Conservation (phyloP, 2,329 filamentous ascomycete genomes). For the Xylaria sp. region DNA sequence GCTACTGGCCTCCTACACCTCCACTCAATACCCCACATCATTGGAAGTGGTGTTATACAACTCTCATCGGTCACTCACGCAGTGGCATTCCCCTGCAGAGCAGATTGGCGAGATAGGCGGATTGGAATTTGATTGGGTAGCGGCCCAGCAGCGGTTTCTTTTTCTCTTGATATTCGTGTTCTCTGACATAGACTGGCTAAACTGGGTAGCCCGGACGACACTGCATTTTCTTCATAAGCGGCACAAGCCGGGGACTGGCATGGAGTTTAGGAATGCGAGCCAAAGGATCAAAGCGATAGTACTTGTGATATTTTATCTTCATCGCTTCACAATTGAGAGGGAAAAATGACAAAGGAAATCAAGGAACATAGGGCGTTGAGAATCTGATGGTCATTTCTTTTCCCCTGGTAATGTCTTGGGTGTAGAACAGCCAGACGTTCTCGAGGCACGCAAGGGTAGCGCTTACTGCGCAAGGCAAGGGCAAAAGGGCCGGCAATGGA, state of each 20-base stretch:
- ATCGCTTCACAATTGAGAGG: conserved; percentile 17
- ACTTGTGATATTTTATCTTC: conserved; percentile 29
- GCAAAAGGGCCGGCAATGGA: conserved; percentile 15
- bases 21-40: neutral
- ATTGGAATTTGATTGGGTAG: conserved; percentile 29
- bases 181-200: conserved; percentile 42
- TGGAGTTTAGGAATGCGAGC: conserved; percentile 35
- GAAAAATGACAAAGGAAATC: conserved; percentile 21
- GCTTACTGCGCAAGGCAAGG: conserved; percentile 18
- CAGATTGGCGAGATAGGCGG: conserved; percentile 2
- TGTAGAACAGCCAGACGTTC: conserved; percentile 35
- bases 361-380: conserved; percentile 22
- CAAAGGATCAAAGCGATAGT: conserved; percentile 26
- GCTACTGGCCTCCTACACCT: conserved; percentile 6
- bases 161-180: conserved; percentile 30
- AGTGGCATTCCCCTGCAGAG: conserved; percentile 9
- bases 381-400: conserved; percentile 14
- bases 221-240: conserved; percentile 38
- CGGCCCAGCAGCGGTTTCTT: conserved; percentile 23
- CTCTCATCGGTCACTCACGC: conserved; percentile 4
- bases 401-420: conserved; percentile 25
- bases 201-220: conserved; percentile 40
- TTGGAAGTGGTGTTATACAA: conserved; percentile 13
- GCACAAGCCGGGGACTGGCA: conserved; percentile 34
- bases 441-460: conserved; percentile 25